Evolutionary conservation across 345 rosid genomes (phyloP).

Genomic region (Brassica rapa): DNA sequence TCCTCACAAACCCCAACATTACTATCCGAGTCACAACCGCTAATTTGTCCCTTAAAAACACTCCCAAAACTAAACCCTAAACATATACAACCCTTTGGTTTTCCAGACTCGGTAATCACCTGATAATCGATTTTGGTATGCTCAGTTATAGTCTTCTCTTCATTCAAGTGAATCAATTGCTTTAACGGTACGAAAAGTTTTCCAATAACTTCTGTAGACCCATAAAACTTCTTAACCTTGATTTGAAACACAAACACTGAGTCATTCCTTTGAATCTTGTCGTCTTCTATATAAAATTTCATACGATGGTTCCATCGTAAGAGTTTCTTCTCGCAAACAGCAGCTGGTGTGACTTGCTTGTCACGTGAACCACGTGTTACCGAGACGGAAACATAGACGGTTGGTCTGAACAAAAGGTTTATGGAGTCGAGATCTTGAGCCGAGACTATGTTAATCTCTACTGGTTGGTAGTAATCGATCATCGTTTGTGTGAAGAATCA

Average conservation of each 20-base stretch:
- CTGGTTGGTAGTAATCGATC: constrained; percentile 30
- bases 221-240: constrained; percentile 27
- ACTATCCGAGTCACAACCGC: constrained; percentile 2
- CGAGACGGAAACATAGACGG: constrained; percentile 28
- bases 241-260: constrained; percentile 35
- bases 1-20: background rate
- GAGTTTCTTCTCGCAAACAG: constrained; percentile 5
- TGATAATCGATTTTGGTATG: constrained; percentile 23
- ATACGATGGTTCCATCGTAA: constrained; percentile 33
- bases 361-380: constrained; percentile 37
- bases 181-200: constrained; percentile 33
- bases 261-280: constrained; percentile 33
- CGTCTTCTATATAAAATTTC: constrained; percentile 32
- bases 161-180: constrained; percentile 22
- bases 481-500: background rate
- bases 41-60: constrained; percentile 9
- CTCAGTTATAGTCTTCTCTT: constrained; percentile 31
- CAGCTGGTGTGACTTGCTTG: constrained; percentile 35
- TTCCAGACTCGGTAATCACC: constrained; percentile 31
- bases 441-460: constrained; percentile 30
- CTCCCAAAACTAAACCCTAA: constrained; percentile 38
- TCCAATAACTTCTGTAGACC: constrained; percentile 24
- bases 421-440: constrained; percentile 34
- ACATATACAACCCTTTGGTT: constrained; percentile 32
- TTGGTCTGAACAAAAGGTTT: constrained; percentile 34